phyloP scores from a whole-genome alignment of 176 grass and related monocot species.

The Neostapfia colusana region DNA sequence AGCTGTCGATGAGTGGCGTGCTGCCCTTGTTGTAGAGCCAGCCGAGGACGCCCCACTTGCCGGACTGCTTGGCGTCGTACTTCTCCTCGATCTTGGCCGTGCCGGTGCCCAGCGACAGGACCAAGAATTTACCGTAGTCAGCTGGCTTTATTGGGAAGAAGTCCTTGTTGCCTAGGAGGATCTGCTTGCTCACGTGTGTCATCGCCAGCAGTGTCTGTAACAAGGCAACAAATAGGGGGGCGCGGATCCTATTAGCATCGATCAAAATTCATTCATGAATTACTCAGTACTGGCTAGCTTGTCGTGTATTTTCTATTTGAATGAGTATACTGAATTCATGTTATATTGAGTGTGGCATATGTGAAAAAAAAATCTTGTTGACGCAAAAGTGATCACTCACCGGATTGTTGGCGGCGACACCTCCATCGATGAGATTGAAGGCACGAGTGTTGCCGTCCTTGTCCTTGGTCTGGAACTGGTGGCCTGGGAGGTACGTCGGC shows the following conservation, averaged over 20 bases:
- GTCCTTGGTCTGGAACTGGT: not conserved
- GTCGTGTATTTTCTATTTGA: too few species aligned
- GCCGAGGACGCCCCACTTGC: conserved; percentile 58
- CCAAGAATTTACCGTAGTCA: conserved; percentile 53
- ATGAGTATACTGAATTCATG: too few species aligned
- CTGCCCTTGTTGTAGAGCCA: conserved; percentile 57
- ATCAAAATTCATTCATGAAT: too few species aligned
- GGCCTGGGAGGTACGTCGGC: not conserved
- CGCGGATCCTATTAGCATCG: too few species aligned
- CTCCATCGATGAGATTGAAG: not conserved
- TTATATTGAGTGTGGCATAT: too few species aligned
- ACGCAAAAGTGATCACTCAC: not conserved
- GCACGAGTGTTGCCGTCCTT: not conserved
- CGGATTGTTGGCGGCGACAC: conserved; percentile 60
- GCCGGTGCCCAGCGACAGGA: conserved; percentile 63
- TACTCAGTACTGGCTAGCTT: too few species aligned
- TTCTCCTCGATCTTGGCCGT: conserved; percentile 47
- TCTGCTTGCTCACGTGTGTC: conserved; percentile 55
- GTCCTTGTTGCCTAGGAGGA: conserved; percentile 33
- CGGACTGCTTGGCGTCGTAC: conserved; percentile 7
- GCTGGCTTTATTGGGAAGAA: conserved; percentile 39
- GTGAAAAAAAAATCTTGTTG: not conserved
- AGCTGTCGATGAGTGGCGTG: conserved; percentile 60
- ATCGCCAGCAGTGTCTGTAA: conserved; percentile 61
- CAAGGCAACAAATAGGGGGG: not conserved